A percentile compares a stretch with the other conserved stretches of the same genome.
These are phyloP conservation scores for Coffea humblotiana DNA, from an alignment of 305 asterid genomes.

Conservation along the genomic window DNA sequence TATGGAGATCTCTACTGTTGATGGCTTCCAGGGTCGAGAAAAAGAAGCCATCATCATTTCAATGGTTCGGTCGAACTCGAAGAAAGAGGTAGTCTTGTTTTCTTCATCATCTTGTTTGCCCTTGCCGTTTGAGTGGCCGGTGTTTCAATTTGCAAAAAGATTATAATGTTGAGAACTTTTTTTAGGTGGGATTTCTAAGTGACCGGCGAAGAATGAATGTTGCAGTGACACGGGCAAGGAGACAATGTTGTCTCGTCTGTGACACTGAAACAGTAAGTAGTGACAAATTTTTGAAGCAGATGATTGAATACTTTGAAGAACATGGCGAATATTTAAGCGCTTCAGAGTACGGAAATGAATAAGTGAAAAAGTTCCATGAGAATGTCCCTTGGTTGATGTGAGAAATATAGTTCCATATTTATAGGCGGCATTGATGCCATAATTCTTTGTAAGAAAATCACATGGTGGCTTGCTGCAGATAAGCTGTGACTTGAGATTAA, in stretches of 20 bases:
- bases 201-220: constrained; percentile 96
- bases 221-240: constrained; percentile 97
- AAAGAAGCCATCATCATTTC: constrained; percentile 97
- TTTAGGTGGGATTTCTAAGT: constrained; percentile 92
- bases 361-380: constrained; percentile 6
- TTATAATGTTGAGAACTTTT: constrained; percentile 16
- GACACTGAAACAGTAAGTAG: constrained; percentile 92
- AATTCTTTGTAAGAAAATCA: constrained; percentile 1
- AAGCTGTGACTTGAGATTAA: background rate
- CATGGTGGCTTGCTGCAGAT: background rate
- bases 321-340: constrained; percentile 95
- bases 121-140: background rate
- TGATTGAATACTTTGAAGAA: constrained; percentile 89
- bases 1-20: constrained; percentile 92
- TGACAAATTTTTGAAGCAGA: constrained; percentile 78
- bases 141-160: background rate
- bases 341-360: constrained; percentile 71
- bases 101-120: background rate
- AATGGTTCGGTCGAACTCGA: constrained; percentile 95
- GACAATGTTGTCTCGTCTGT: constrained; percentile 86
- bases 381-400: background rate
- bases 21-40: constrained; percentile 98
- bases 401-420: background rate
- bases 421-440: background rate
- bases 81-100: constrained; percentile 67